A percentile compares a stretch with the other conserved stretches of the same genome.
phyloP scores from a whole-genome alignment of 148 eudicot species.

The Rhododendron vialii region DNA sequence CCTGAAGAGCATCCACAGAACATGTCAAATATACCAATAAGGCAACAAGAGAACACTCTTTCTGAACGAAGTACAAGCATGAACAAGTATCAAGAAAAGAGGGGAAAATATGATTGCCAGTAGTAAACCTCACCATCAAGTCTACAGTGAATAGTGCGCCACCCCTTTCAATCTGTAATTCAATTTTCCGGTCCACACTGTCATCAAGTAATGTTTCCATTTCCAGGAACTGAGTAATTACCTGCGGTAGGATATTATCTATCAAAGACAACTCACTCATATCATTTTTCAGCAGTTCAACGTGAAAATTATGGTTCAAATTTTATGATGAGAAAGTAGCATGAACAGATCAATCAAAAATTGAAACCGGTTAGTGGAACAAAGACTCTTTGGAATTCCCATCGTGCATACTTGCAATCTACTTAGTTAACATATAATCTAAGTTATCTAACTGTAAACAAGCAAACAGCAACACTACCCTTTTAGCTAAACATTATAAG shows the following conservation, averaged over 20 bases:
- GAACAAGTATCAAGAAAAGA: not conserved
- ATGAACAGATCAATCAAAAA: not conserved
- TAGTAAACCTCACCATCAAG: conserved; percentile 45
- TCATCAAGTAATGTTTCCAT: conserved; percentile 87
- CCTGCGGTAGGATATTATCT: conserved; percentile 45
- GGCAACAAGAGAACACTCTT: not conserved
- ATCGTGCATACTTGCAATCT: not conserved
- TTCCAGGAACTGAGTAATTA: conserved; percentile 84
- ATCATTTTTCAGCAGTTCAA: not conserved
- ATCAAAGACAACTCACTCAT: conserved; percentile 10
- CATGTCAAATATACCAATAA: not conserved
- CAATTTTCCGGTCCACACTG: conserved; percentile 58
- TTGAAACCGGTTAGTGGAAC: not conserved
- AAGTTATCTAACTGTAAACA: not conserved
- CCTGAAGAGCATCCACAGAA: conserved; percentile 47
- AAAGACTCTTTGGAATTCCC: not conserved
- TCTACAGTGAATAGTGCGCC: conserved; percentile 66
- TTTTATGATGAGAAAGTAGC: not conserved
- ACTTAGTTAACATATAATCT: not conserved
- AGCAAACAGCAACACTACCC: not conserved
- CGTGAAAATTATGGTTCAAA: not conserved
- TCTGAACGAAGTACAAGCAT: not conserved
- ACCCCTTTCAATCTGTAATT: conserved; percentile 93
- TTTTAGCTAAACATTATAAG: not conserved
- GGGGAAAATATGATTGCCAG: not conserved